Percentiles rank a stretch among this genome's conserved stretches.
Conservation (phyloP, 2,329 filamentous ascomycete species). For the Alternaria atra region DNA sequence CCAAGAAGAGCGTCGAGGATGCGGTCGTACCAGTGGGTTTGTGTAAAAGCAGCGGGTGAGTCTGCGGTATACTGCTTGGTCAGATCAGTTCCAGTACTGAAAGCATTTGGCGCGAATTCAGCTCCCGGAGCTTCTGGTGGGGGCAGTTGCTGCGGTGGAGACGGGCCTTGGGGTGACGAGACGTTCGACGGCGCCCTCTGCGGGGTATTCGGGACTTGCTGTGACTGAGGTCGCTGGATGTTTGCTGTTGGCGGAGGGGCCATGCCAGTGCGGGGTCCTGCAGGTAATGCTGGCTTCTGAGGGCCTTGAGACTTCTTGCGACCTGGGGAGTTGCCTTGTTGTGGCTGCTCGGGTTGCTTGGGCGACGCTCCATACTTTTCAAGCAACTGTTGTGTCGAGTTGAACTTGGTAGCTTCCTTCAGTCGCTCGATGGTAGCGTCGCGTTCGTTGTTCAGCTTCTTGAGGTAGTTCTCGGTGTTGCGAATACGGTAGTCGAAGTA, state of each 20-base stretch:
- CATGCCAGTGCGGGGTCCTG: constrained; percentile 60
- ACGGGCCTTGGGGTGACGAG: constrained; percentile 29
- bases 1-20: constrained; percentile 91
- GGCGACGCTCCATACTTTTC: constrained; percentile 85
- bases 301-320: constrained; percentile 44
- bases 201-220: constrained; percentile 42
- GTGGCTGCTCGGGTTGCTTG: constrained; percentile 52
- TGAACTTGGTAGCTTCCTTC: constrained; percentile 94
- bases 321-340: constrained; percentile 30
- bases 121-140: constrained; percentile 52
- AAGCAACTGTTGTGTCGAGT: constrained; percentile 89
- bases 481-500: constrained; percentile 86
- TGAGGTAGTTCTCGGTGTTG: constrained; percentile 72
- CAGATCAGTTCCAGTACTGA: constrained; percentile 41
- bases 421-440: constrained; percentile 90
- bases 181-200: constrained; percentile 27
- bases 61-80: constrained; percentile 44
- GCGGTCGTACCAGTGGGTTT: constrained; percentile 89
- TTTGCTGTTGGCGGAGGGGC: constrained; percentile 72
- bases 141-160: constrained; percentile 31
- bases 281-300: constrained; percentile 39
- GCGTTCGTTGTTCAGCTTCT: constrained; percentile 79
- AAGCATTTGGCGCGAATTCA: constrained; percentile 80
- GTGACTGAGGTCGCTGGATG: constrained; percentile 56
- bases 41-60: constrained; percentile 49